Conservation (phyloP, 2,329 filamentous ascomycete species). For the Exophiala bonariae region DNA sequence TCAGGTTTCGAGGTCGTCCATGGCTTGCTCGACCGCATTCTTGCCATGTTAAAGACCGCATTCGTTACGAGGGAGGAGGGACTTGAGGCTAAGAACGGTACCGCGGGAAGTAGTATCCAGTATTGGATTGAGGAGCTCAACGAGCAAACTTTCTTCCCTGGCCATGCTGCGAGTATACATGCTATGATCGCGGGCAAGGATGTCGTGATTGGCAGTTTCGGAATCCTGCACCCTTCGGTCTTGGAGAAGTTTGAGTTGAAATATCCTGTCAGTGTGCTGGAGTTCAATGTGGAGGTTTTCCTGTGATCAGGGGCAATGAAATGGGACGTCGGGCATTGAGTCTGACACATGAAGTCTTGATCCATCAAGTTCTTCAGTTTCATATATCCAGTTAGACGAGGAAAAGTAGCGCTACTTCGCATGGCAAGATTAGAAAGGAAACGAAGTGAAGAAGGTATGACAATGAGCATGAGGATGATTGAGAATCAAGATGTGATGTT, state of each 20-base stretch:
- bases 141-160: conserved; percentile 87
- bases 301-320: conserved; percentile 57
- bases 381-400: too few species aligned
- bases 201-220: conserved; percentile 80
- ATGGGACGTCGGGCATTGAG: too few species aligned
- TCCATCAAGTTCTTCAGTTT: too few species aligned
- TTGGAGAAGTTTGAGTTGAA: conserved; percentile 90
- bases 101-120: conserved; percentile 59
- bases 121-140: conserved; percentile 96
- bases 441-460: conserved; percentile 5
- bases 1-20: conserved; percentile 96
- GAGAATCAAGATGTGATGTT: conserved; percentile 1
- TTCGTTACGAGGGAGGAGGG: conserved; percentile 78
- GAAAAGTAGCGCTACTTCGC: too few species aligned
- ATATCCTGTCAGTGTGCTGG: conserved; percentile 89
- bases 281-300: conserved; percentile 93
- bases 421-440: conserved; percentile 5
- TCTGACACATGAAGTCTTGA: too few species aligned
- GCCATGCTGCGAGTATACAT: conserved; percentile 83
- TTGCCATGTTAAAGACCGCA: conserved; percentile 84
- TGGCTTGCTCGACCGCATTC: conserved; percentile 84
- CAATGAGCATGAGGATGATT: conserved; percentile 5
- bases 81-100: conserved; percentile 53
- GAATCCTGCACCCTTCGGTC: conserved; percentile 89
- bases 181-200: conserved; percentile 73